Evolutionary conservation across 2,329 filamentous ascomycete genomes (phyloP).

Genomic region (Fusarium liriodendri): DNA sequence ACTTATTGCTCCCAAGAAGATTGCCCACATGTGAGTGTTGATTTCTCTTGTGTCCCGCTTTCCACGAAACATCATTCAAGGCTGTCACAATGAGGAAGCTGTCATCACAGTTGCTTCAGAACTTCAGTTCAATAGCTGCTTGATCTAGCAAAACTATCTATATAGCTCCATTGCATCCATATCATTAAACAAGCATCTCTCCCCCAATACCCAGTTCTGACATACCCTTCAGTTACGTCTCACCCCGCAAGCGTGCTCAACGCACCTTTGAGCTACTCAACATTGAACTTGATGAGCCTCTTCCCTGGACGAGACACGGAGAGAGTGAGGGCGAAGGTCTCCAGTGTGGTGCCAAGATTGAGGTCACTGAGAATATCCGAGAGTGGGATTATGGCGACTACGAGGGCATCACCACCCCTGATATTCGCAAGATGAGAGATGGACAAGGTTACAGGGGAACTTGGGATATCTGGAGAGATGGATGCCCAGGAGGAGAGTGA

Average conservation of each 20-base stretch:
- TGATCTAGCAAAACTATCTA: not conserved
- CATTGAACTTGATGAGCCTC: conserved; percentile 72
- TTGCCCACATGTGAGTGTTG: conserved; percentile 78
- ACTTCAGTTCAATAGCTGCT: not conserved
- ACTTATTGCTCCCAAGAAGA: conserved; percentile 83
- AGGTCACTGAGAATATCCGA: conserved; percentile 77
- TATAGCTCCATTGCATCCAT: not conserved
- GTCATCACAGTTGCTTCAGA: not conserved
- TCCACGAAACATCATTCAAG: not conserved
- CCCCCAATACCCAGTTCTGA: conserved; percentile 1
- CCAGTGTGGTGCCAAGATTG: conserved; percentile 68
- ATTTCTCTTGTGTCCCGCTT: not conserved
- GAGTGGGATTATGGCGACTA: conserved; percentile 93
- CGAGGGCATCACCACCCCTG: conserved; percentile 79
- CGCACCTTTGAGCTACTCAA: conserved; percentile 90
- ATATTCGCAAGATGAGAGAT: conserved; percentile 71
- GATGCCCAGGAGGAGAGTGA: conserved; percentile 86
- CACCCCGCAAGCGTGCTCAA: conserved; percentile 85
- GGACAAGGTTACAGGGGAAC: conserved; percentile 66
- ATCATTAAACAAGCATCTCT: not conserved
- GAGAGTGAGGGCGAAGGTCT: conserved; percentile 50
- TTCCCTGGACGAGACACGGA: conserved; percentile 76
- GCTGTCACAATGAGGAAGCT: not conserved
- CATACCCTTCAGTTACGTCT: conserved; percentile 74
- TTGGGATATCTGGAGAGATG: conserved; percentile 94